Percentiles rank a stretch among this genome's conserved stretches.
Evolutionary conservation across 1,284 basidiomycete genomes (phyloP).

Genomic region (Baeospora myosura): DNA sequence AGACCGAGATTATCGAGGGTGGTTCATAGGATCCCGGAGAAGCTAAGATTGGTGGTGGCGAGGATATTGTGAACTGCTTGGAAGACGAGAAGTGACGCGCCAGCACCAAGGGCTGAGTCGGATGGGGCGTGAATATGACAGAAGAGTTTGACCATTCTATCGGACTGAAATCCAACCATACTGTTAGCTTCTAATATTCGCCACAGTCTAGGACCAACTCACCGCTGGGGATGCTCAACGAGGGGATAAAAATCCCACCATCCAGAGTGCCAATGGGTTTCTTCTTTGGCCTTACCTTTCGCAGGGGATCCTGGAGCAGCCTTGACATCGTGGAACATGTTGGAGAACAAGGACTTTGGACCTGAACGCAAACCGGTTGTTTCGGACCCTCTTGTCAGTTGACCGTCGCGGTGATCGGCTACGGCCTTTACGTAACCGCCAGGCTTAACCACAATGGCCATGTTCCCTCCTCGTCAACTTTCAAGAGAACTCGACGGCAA

Average conservation of each 20-base stretch:
- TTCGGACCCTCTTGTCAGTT: neutral
- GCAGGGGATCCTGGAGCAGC: conserved; percentile 37
- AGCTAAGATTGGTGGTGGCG: conserved; percentile 40
- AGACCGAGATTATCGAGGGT: conserved; percentile 53
- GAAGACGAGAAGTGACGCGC: conserved; percentile 64
- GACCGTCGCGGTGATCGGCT: neutral
- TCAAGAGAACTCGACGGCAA: conserved; percentile 41
- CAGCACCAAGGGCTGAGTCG: conserved; percentile 48
- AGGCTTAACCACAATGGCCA: conserved; percentile 15
- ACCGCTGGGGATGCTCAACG: conserved; percentile 47
- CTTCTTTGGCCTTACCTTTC: conserved; percentile 54
- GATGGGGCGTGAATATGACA: conserved; percentile 59
- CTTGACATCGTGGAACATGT: conserved; percentile 22
- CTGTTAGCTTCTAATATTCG: conserved; percentile 44
- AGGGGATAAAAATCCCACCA: conserved; percentile 72
- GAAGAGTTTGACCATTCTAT: conserved; percentile 64
- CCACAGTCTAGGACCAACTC: neutral
- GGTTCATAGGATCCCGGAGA: conserved; percentile 47
- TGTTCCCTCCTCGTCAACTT: conserved; percentile 21
- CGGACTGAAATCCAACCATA: conserved; percentile 60
- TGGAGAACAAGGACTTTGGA: neutral
- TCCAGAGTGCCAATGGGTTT: conserved; percentile 47
- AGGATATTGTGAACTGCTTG: conserved; percentile 50
- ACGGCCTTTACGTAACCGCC: conserved; percentile 2
- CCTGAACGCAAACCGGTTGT: neutral